These are phyloP conservation scores for Hordeum marinum DNA, from an alignment of 176 grass and related monocot species.

Conservation along the genomic window DNA sequence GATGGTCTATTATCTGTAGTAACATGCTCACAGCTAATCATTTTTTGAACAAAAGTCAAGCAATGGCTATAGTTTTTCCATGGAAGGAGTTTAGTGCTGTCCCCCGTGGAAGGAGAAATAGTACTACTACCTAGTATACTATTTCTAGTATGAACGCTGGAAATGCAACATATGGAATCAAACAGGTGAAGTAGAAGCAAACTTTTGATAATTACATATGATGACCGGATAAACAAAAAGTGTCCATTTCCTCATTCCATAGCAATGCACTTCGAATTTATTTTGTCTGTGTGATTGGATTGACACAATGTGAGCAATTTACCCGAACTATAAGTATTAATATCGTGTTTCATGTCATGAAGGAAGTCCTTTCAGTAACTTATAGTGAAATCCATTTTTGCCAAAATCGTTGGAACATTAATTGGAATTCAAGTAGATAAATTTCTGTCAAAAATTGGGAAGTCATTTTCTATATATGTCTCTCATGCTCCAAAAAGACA, in stretches of 20 bases:
- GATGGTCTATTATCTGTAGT: not conserved
- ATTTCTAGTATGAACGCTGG: constrained; percentile 25
- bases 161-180: constrained; percentile 5
- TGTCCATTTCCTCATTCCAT: constrained; percentile 27
- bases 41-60: constrained; percentile 24
- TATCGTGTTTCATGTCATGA: not conserved
- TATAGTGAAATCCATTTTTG: not conserved
- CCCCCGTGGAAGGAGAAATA: not conserved
- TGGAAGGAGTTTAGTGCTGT: not conserved
- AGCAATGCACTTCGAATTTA: not conserved
- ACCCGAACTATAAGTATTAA: not conserved
- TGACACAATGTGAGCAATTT: not conserved
- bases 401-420: not conserved
- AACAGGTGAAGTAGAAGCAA: constrained; percentile 30
- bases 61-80: not conserved
- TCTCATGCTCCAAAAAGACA: not conserved
- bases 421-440: not conserved
- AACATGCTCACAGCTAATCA: not conserved
- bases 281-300: constrained; percentile 6
- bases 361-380: not conserved
- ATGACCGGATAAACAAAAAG: constrained; percentile 15
- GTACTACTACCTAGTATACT: not conserved
- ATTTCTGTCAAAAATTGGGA: not conserved
- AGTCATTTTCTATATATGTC: not conserved
- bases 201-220: constrained; percentile 37